Evolutionary conservation across 768 basidiomycete genomes (phyloP), one percentile per base, ranked within the genome.

Genomic region (Lyophyllum atratum): DNA sequence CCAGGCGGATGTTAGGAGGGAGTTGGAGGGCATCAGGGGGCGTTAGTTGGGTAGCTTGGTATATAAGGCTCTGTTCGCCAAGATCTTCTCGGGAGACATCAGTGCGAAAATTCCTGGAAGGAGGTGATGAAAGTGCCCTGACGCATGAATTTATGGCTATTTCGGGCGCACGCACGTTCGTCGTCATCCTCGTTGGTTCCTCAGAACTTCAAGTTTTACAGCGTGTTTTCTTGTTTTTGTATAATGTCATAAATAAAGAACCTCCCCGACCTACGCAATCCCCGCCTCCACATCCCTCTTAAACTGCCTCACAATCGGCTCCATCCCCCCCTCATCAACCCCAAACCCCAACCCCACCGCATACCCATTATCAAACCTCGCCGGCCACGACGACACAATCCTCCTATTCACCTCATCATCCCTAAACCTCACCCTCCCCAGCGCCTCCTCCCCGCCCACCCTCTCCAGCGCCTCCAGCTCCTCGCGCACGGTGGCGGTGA

Each of bases 401-500:
- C 73, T 65, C 49, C 76, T 68, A 58, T 73, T 79, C 8, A 68
- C 65, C 1, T 73, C 70, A 56, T 82, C 79, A 58, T 79, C 76
- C 60, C 75, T 70, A 63, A 81, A 82, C 52, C 70, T 72, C 52
- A 87, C 77, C 6, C 82, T 67, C 15, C 75, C 65, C 50, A 83
- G 58, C 2, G 74, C 78, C 42, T 79, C 72, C 58, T 73, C 66
- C 1, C 85, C 85, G 3, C 77, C 84, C n/a, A 82, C 77, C 47
- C 74, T 71, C 52, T 76, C 73, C 26, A 87, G 71, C 8, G 85
- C 84, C 14, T 75, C 66, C 12, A 87, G 68, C 68, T 83, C 83
- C 44, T 84, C 79, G 33, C 79, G 75, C 1, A 85, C 77, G 3
- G 79, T 84, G 10, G 81, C 73, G 3, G 80, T 83, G 67, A 86